Percentiles rank a stretch among this genome's conserved stretches.
phyloP scores from a whole-genome alignment of 306 rosid species.

The Prunus mongolica region DNA sequence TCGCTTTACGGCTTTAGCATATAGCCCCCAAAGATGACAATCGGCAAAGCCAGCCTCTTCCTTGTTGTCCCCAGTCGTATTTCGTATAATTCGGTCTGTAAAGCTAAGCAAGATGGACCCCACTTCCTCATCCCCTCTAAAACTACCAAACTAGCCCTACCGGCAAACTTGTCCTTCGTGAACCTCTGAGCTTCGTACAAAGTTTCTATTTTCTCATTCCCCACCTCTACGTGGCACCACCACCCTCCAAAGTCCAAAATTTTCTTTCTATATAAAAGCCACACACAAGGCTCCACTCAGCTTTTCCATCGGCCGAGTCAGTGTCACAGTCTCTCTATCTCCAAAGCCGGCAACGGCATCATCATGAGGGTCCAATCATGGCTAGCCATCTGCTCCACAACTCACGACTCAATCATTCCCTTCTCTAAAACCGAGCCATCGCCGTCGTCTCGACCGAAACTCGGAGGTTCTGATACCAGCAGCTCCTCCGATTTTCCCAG shows the following conservation, averaged over 20 bases:
- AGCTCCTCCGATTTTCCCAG: constrained; percentile 30
- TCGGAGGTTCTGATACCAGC: constrained; percentile 23
- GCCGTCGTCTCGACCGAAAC: constrained; percentile 1
- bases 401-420: constrained; percentile 22
- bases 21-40: neutral
- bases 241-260: neutral
- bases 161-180: neutral
- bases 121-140: neutral
- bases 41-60: constrained; percentile 4
- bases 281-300: neutral
- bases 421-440: constrained; percentile 1
- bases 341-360: neutral
- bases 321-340: neutral
- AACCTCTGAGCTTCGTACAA: neutral
- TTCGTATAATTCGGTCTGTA: neutral
- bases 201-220: neutral
- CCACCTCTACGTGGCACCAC: neutral
- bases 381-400: constrained; percentile 33
- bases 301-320: neutral
- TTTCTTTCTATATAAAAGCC: neutral
- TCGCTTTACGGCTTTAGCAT: neutral
- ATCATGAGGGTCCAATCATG: constrained; percentile 39
- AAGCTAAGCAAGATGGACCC: neutral
- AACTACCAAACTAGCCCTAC: neutral
- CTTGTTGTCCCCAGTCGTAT: neutral